Conservation (phyloP, 306 rosid species). For the Acacia acuminata region DNA sequence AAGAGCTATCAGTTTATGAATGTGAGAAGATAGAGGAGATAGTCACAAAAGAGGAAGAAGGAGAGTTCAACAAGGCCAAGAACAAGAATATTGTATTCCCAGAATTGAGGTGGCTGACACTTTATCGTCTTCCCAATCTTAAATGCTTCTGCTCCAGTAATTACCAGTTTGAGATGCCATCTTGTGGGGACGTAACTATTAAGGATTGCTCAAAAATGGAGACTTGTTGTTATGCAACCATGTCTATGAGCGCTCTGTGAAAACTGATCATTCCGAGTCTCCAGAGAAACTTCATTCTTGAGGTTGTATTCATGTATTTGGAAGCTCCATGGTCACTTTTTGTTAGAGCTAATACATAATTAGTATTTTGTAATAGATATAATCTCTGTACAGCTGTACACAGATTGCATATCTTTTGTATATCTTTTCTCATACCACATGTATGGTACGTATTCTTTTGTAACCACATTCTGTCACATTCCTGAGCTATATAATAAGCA, state of each 20-base stretch:
- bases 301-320: background rate
- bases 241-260: conserved; percentile 16
- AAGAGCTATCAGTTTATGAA: conserved; percentile 23
- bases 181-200: conserved; percentile 11
- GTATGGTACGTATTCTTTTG: too few relatives aligned
- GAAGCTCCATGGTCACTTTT: too few relatives aligned
- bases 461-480: too few relatives aligned
- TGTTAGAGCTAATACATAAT: too few relatives aligned
- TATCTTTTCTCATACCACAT: too few relatives aligned
- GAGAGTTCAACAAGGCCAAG: conserved; percentile 2
- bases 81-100: conserved; percentile 15
- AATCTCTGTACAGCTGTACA: too few relatives aligned
- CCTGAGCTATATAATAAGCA: too few relatives aligned
- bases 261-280: background rate
- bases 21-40: conserved; percentile 27
- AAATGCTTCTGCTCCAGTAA: conserved; percentile 13
- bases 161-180: conserved; percentile 24
- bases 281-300: background rate
- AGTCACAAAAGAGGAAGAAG: conserved; percentile 1
- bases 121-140: conserved; percentile 21
- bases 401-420: too few relatives aligned
- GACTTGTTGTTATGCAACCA: conserved; percentile 12
- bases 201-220: conserved; percentile 32
- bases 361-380: too few relatives aligned
- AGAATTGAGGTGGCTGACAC: conserved; percentile 14